Evolutionary conservation across 2,329 filamentous ascomycete genomes (phyloP).

Genomic region (Aspergillus japonicus): DNA sequence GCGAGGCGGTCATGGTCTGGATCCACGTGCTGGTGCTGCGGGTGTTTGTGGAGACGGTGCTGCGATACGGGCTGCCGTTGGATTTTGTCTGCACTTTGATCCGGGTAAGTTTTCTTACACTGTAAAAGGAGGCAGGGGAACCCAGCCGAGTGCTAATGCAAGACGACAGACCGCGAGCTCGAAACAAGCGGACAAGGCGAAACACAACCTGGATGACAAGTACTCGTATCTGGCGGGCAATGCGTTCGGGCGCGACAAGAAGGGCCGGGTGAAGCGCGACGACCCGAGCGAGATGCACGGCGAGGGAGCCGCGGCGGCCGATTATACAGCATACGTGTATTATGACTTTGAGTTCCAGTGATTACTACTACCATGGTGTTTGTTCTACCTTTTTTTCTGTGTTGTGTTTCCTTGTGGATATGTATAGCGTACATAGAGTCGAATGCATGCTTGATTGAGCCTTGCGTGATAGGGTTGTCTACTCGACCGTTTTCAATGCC

Average conservation of each 20-base stretch:
- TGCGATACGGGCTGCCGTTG: conserved; percentile 88
- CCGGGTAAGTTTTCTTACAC: conserved; percentile 60
- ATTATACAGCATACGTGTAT: conserved; percentile 96
- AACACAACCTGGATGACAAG: conserved; percentile 72
- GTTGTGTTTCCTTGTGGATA: not conserved
- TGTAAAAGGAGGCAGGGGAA: not conserved
- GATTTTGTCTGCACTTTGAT: conserved; percentile 84
- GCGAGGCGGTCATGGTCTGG: conserved; percentile 94
- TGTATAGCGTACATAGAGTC: conserved; percentile 17
- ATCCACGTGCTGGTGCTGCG: conserved; percentile 85
- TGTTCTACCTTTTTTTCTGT: not conserved
- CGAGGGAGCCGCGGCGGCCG: conserved; percentile 66
- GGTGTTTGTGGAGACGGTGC: conserved; percentile 97
- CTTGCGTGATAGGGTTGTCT: not conserved
- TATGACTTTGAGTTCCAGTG: conserved; percentile 83
- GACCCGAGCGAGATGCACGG: conserved; percentile 86
- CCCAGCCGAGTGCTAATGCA: conserved; percentile 4
- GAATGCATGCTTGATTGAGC: not conserved
- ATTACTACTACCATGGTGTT: not conserved
- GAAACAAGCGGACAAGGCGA: conserved; percentile 79
- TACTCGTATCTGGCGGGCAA: conserved; percentile 95
- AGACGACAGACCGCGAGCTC: conserved; percentile 63
- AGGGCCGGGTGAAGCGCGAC: conserved; percentile 86
- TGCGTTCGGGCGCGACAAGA: conserved; percentile 90
- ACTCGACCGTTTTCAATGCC: too few species aligned